Conservation (phyloP, 768 basidiomycete species). For the Boletus rufocinnamomeus region DNA sequence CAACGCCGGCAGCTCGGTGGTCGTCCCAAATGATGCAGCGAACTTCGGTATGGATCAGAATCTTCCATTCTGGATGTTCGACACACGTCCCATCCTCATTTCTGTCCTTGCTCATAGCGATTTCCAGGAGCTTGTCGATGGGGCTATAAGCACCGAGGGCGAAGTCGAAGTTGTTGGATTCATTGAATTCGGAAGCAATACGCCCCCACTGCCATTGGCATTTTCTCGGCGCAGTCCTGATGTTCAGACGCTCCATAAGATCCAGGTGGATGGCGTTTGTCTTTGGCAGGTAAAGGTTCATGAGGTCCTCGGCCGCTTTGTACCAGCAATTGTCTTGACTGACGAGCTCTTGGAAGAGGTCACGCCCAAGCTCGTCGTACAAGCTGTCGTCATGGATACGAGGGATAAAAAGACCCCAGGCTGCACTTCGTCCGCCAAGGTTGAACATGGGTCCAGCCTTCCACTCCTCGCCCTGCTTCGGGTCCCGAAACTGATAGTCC, state of each 20-base stretch:
- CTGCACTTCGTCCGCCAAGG: neutral
- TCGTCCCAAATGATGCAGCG: neutral
- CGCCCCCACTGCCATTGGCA: neutral
- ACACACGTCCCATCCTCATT: neutral
- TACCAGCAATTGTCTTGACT: neutral
- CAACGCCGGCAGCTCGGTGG: too few relatives aligned
- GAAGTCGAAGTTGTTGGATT: too few relatives aligned
- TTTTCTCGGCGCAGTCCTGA: neutral
- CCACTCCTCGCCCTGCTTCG: neutral
- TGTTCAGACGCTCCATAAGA: neutral
- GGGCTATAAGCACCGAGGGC: neutral
- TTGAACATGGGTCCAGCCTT: neutral
- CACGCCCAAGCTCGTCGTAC: neutral
- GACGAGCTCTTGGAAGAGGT: neutral
- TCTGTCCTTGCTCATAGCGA: neutral
- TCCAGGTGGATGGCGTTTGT: neutral
- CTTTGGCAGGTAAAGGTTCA: neutral
- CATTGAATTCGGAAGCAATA: too few relatives aligned
- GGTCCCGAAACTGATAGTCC: neutral
- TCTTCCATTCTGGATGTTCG: neutral
- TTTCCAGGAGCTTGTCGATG: neutral
- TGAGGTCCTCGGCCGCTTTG: neutral
- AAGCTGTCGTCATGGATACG: neutral
- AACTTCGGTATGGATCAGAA: neutral
- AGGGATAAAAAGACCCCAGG: neutral